Percentiles rank a stretch among this genome's conserved stretches.
Evolutionary conservation across 148 eudicot species (phyloP).

Genomic region (Nepenthes mirabilis): DNA sequence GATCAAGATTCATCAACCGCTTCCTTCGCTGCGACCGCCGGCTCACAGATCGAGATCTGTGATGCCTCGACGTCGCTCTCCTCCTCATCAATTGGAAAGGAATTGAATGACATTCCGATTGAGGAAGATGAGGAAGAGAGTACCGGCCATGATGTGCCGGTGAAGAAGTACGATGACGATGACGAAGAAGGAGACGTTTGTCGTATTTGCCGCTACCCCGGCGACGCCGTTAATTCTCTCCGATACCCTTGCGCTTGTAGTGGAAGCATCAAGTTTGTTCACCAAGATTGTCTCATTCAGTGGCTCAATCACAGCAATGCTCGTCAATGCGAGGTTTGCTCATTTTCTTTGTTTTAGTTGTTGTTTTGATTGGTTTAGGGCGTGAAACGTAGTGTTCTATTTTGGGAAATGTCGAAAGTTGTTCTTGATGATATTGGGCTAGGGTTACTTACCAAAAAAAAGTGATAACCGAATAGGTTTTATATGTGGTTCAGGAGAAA

Average conservation of each 20-base stretch:
- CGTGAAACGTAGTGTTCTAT: background rate
- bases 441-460: too few species aligned
- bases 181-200: slow-evolving; percentile 76
- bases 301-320: slow-evolving; percentile 97
- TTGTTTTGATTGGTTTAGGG: background rate
- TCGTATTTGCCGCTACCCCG: slow-evolving; percentile 82
- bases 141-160: background rate
- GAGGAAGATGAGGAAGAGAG: slow-evolving; percentile 5
- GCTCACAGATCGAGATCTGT: too few species aligned
- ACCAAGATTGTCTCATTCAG: slow-evolving; percentile 90
- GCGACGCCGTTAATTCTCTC: slow-evolving; percentile 66
- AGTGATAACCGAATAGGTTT: too few species aligned
- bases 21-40: too few species aligned
- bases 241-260: slow-evolving; percentile 91
- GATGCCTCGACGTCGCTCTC: too few species aligned
- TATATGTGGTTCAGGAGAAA: too few species aligned
- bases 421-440: too few species aligned
- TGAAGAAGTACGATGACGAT: slow-evolving; percentile 35
- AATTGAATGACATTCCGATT: background rate
- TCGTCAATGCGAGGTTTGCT: slow-evolving; percentile 72
- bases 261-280: slow-evolving; percentile 89
- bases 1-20: too few species aligned
- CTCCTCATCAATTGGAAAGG: background rate
- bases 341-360: background rate
- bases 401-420: background rate